Base-by-base conservation (phyloP, 2,329 filamentous ascomycete species). In the Trichocomaceae sp. region DNA sequence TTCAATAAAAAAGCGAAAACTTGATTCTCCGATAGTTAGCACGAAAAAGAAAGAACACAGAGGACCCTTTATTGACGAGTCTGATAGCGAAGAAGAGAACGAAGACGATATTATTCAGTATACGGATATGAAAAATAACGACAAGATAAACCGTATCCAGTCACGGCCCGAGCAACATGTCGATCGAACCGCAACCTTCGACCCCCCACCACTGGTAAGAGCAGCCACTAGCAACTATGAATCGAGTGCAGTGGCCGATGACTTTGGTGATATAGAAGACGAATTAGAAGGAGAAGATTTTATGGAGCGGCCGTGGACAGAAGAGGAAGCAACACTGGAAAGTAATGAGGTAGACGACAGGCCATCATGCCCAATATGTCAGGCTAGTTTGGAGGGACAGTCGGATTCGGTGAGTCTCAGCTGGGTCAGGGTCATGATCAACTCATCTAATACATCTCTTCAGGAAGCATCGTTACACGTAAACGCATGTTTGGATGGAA, bases 401-500 rank as follows among this genome's bases (percentile, higher is more conserved):
- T 81, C 75, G 17, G 72, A 77, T 58, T 59, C 59, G 35, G 72
- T 74, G 64, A 53, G 70, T 64, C 29, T 26, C 5, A 9, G n/a
- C 3, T 47, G 9, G 5, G 22, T 35, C 33, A 29, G 26, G 5
- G 20, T 12, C 23, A 9, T 8, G 7, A 20, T 4, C 10, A 10
- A 20, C 53, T n/a, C 20, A 12, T 15, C 57, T 64, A 52, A 63
- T 56, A 72, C 19, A 54, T 15, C 66, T 72, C 19, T 39, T 57
- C 83, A 90, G 66, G 82, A 92, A 62, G 86, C 85, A 9, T 87
- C 86, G 6, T 74, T 86, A 1, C 93, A 99, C 69, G 93, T 99
- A 60, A 99, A 99, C 68, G 83, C 85, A 9, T 99, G 93, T 70
- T 77, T 99, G 2, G 93, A 99, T 67, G 90, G 90, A 1, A 87